Conservation (phyloP, 2,329 filamentous ascomycete species). For the Fusarium pseudoanthophilum region DNA sequence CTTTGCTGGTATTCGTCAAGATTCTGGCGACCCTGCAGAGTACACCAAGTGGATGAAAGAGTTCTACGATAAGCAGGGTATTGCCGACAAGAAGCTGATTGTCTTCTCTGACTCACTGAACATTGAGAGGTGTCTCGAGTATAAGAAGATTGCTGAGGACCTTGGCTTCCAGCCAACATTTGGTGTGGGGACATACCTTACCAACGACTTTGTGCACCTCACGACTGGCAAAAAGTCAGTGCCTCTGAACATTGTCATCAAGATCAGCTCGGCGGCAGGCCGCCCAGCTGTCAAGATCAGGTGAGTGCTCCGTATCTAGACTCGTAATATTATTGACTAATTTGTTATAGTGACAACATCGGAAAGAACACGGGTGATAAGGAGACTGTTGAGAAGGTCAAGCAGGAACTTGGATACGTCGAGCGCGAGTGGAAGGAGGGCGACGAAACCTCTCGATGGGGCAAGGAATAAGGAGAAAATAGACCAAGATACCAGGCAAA, state of each 20-base stretch:
- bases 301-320: constrained; percentile 39
- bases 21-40: constrained; percentile 85
- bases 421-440: constrained; percentile 86
- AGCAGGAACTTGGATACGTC: constrained; percentile 84
- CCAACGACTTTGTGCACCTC: constrained; percentile 87
- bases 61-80: constrained; percentile 81
- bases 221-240: constrained; percentile 83
- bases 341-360: constrained; percentile 72
- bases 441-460: constrained; percentile 87
- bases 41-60: constrained; percentile 82
- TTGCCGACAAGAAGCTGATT: constrained; percentile 84
- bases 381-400: constrained; percentile 81
- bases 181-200: constrained; percentile 94
- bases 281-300: constrained; percentile 90
- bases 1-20: constrained; percentile 87
- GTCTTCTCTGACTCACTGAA: constrained; percentile 97
- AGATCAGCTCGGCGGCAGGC: constrained; percentile 86
- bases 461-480: constrained; percentile 52
- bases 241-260: constrained; percentile 97
- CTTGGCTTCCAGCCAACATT: constrained; percentile 88
- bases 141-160: constrained; percentile 84
- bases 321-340: constrained; percentile 18
- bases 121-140: constrained; percentile 89
- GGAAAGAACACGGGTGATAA: constrained; percentile 95
- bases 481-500: constrained; percentile 29